phyloP scores from a whole-genome alignment of 257 asterid genomes.

The Solanum chiquidenum region DNA sequence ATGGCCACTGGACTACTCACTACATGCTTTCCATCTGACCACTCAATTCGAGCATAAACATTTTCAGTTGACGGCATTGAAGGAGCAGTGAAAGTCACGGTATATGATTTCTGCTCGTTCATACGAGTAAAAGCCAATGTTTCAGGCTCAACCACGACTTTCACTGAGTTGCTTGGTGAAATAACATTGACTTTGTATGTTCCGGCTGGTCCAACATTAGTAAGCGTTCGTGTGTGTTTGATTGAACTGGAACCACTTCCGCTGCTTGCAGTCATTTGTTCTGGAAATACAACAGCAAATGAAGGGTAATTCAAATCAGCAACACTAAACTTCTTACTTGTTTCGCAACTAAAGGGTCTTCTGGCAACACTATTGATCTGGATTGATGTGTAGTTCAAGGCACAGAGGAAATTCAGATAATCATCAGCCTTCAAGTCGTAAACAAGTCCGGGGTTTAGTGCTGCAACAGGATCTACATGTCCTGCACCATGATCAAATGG shows the following conservation, averaged over 20 bases:
- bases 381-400: slow-evolving; percentile 17
- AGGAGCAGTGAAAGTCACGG: not conserved
- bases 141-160: slow-evolving; percentile 5
- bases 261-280: not conserved
- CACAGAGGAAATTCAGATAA: slow-evolving; percentile 46
- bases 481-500: slow-evolving; percentile 55
- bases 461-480: slow-evolving; percentile 50
- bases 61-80: not conserved
- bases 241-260: not conserved
- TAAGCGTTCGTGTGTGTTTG: slow-evolving; percentile 1
- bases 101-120: slow-evolving; percentile 4
- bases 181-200: slow-evolving; percentile 1
- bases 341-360: not conserved
- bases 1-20: slow-evolving; percentile 13
- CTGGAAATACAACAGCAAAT: slow-evolving; percentile 1
- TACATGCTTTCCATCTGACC: slow-evolving; percentile 7
- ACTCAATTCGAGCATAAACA: slow-evolving; percentile 2
- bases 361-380: slow-evolving; percentile 1
- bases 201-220: slow-evolving; percentile 7
- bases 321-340: not conserved
- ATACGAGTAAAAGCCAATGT: not conserved
- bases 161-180: not conserved
- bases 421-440: slow-evolving; percentile 39
- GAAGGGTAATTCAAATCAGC: slow-evolving; percentile 10
- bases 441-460: slow-evolving; percentile 47